Evolutionary conservation across 208 protist genomes (phyloP), one percentile per base, ranked within the genome.

Genomic region (Leishmania amazonensis): DNA sequence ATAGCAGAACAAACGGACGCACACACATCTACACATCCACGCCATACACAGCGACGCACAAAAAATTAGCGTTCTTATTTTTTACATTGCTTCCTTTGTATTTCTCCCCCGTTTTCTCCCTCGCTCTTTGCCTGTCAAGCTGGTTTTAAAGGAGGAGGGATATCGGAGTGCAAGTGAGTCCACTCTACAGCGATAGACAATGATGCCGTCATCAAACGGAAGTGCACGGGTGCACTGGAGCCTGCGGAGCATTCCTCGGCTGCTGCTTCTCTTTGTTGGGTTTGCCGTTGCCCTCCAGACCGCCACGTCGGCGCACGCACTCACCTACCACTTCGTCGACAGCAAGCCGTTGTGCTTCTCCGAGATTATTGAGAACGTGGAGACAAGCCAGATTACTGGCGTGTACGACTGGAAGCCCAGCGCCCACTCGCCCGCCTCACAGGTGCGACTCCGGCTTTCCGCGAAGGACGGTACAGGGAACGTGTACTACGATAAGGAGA

Each of bases 271-370:
- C 47, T 47, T 87, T 28, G 35, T 76, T 28, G 19, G 83, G 53
- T 45, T 72, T 60, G 35, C 65, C 19, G 7, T 45, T 15, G 67
- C 77, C n/a, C 0, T 72, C n/a, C 79, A 54, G 76, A 19, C 74
- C 31, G n/a, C 49, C 40, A 82, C 57, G 6, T 2, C 45, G 6
- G 81, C 72, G 17, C 24, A 83, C 24, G 90, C 90, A 2, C 75
- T 91, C 28, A 81, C 60, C 35, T 96, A 90, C 68, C 64, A 86
- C 35, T 87, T 96, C 62, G 53, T 78, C 42, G 79, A 93, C 67
- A 81, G 72, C 28, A 72, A 73, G 19, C 81, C 88, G 21, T 68
- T 94, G 35, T 96, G 93, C 81, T 96, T 96, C 73, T 77, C 89
- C 7, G 91, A 93, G 86, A 85, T 91, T 15, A 86, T 94, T 45